Base-by-base conservation (phyloP, 352 stramenopile genomes). In the Phytophthora pisi region DNA sequence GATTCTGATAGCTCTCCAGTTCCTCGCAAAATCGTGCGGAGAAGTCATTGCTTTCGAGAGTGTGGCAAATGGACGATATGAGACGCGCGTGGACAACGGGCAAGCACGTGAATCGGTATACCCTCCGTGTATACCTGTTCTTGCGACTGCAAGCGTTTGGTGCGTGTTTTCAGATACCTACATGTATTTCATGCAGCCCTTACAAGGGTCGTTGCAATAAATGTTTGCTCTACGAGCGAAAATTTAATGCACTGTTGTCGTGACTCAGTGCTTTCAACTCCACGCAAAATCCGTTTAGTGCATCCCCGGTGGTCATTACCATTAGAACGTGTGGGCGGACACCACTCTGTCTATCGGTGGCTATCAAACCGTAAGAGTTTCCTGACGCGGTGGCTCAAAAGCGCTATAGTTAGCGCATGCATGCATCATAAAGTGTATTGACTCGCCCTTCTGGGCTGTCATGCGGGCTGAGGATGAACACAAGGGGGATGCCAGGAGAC, bases 331-430 rank as follows among this genome's bases (percentile, higher is more conserved):
- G 4, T 30, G 26, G 20, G 20, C 1, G 20, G 20, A 20, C 20
- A 20, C 20, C 20, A 20, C 20, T 20, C 20, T 1, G 20, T 20
- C 20, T 0, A 0, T 4, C 3, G 26, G 26, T 2, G 26, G 26
- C 34, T 40, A 16, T 15, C 34, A 4, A 3, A 42, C 34, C 26
- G 34, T 40, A 13, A 40, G 34, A 40, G 9, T 40, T 40, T 40
- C 34, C 34, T 5, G 34, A 15, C 13, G 4, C 16, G 43, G 30
- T 26, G 43, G 4, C 24, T 26, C 43, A 4, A 8, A 5, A 6
- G 6, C 26, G 15, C 47, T 65, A 69, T 50, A 59, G 9, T 64
- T 69, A 59, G 55, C 28, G 20, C 20, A 20, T 20, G 26, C 16
- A 3, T 20, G 30, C 23, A 40, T 16, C 4, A 6, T 28, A 57